Base-by-base conservation (phyloP, 2,329 filamentous ascomycete genomes). In the Dactylellina parvicollis region DNA sequence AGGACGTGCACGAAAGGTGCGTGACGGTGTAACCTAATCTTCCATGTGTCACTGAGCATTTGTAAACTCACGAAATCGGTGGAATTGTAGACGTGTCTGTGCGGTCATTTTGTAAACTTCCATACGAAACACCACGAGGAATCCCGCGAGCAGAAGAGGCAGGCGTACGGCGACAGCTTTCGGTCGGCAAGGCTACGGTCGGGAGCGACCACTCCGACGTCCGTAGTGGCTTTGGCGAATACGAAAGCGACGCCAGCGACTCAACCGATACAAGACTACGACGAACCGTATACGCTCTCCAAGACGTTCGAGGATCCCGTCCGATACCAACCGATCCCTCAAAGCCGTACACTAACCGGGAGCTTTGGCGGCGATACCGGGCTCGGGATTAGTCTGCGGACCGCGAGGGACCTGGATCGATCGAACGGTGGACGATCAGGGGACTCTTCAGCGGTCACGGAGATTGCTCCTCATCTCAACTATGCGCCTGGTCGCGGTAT, bases 91-190 rank as follows among this genome's bases (percentile, higher is more conserved):
- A 72, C 59, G 57, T 72, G 67, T 72, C 60, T 72, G 40, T 72
- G 67, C 46, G 67, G 67, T 20, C 67, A 72, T 38, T 72, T 72
- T 60, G 38, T 72, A 60, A 72, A 72, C 30, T 72, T 65, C 52
- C 67, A 72, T 28, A 59, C 67, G 36, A 72, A 72, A 59, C 50
- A 44, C 28, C 22, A 46, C 59, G 67, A 72, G 4, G 59, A 50
- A 10, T 36, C 59, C 28, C 59, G 52, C 46, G 67, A 72, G 2
- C 30, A 50, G 32, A 57, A 42, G 47, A 72, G 65, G 36, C 50
- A 64, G 32, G 36, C 38, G 26, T 54, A 57, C 44, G 52, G 42
- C 2, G 67, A 65, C 3, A 72, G 59, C 49, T 72, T 72, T 46
- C 67, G 67, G 28, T 65, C 67, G 3, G 59, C 67, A 12, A 72